Conservation (phyloP, 305 asterid genomes). For the Stenogyne calaminthoides region DNA sequence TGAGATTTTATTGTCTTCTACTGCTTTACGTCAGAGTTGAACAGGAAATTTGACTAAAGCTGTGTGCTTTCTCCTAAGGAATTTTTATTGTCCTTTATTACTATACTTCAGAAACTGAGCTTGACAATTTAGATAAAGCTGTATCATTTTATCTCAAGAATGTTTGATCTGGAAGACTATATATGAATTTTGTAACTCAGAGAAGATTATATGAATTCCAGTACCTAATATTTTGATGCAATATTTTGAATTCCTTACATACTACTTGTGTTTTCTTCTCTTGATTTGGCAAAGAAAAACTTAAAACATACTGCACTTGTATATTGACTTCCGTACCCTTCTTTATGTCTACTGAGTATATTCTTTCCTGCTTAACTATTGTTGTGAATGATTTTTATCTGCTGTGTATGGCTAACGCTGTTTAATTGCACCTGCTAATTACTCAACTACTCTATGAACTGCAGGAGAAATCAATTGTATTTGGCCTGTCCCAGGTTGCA, state of each 20-base stretch:
- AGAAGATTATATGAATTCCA: background rate
- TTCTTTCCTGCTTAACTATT: conserved; percentile 9
- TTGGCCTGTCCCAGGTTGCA: conserved; percentile 85
- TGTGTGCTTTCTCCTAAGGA: background rate
- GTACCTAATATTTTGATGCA: background rate
- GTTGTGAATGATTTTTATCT: conserved; percentile 17
- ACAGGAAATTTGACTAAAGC: background rate
- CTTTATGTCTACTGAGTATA: background rate
- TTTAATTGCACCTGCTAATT: conserved; percentile 20
- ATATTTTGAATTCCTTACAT: background rate
- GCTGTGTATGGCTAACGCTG: conserved; percentile 10
- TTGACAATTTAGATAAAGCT: background rate
- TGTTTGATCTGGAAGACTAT: conserved; percentile 10
- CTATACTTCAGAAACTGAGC: conserved; percentile 3
- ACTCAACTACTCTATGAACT: conserved; percentile 29
- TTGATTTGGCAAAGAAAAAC: conserved; percentile 5
- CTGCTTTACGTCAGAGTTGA: conserved; percentile 19
- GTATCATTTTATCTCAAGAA: conserved; percentile 10
- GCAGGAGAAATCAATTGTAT: conserved; percentile 86
- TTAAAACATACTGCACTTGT: background rate
- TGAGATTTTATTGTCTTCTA: background rate
- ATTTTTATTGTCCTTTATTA: background rate
- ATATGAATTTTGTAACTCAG: conserved; percentile 4
- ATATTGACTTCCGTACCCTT: background rate
- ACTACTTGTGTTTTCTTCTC: background rate